phyloP scores from a whole-genome alignment of 495 filamentous ascomycete species.

The Penicillium cinerascens region DNA sequence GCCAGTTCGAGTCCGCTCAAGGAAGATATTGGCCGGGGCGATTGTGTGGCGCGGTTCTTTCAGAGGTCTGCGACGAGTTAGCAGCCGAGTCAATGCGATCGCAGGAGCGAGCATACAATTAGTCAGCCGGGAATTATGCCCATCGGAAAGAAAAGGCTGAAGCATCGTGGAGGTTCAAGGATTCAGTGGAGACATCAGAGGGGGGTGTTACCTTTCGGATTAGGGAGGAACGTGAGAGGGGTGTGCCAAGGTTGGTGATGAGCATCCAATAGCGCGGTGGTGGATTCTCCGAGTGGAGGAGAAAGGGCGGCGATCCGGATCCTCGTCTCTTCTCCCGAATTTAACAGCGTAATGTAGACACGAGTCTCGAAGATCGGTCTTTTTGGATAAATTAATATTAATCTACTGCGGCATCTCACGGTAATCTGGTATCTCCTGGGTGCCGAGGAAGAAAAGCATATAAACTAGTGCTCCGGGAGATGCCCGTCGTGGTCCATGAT shows the following conservation, averaged over 20 bases:
- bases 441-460: too few relatives aligned
- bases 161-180: background rate
- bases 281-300: constrained; percentile 6
- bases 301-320: background rate
- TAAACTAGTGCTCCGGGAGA: background rate
- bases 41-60: background rate
- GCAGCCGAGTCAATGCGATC: background rate
- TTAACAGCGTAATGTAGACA: too few relatives aligned
- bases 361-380: too few relatives aligned
- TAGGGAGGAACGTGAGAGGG: constrained; percentile 13
- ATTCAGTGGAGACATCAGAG: constrained; percentile 13
- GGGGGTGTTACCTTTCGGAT: background rate
- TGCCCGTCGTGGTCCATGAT: background rate
- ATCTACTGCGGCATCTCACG: background rate
- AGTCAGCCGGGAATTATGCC: constrained; percentile 4
- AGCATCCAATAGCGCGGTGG: constrained; percentile 18
- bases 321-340: background rate
- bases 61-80: background rate
- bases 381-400: background rate
- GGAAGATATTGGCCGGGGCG: background rate
- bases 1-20: background rate
- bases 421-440: background rate
- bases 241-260: constrained; percentile 15
- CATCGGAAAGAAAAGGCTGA: background rate
- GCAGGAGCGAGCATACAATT: background rate